Conservation (phyloP, 176 grass and related monocot species). For the Triticum monococcum region DNA sequence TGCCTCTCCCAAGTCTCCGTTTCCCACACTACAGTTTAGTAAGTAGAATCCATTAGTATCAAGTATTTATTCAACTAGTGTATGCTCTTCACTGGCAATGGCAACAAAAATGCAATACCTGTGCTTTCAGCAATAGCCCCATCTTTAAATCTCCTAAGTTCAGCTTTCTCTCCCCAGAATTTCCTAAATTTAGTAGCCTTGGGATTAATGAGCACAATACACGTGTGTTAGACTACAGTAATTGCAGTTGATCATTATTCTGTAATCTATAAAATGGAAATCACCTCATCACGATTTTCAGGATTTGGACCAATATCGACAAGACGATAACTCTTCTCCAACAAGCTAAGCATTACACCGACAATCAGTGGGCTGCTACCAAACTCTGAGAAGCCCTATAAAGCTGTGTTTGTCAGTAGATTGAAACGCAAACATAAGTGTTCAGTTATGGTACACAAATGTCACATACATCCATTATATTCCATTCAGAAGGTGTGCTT, state of each 20-base stretch:
- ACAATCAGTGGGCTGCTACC: constrained; percentile 59
- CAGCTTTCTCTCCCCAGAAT: constrained; percentile 95
- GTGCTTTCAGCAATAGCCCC: constrained; percentile 96
- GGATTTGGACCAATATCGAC: constrained; percentile 88
- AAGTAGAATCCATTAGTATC: constrained; percentile 20
- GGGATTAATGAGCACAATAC: constrained; percentile 25
- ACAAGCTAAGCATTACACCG: constrained; percentile 64
- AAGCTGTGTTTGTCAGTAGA: constrained; percentile 24
- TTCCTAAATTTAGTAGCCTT: constrained; percentile 77
- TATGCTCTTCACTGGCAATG: constrained; percentile 19
- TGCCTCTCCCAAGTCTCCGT: constrained; percentile 72
- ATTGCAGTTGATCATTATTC: neutral
- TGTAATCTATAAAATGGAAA: constrained; percentile 22
- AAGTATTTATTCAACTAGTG: constrained; percentile 5
- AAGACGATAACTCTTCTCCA: constrained; percentile 71
- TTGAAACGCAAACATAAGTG: constrained; percentile 20
- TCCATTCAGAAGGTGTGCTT: constrained; percentile 90
- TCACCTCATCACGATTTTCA: constrained; percentile 74
- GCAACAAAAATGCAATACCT: constrained; percentile 50
- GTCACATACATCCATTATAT: constrained; percentile 74
- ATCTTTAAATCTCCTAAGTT: constrained; percentile 96
- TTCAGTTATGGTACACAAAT: neutral
- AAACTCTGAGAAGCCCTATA: constrained; percentile 90
- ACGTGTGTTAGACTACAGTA: constrained; percentile 6
- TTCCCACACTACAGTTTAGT: constrained; percentile 73